Conservation (phyloP, 2,329 filamentous ascomycete species). For the Pseudogymnoascus sp. region DNA sequence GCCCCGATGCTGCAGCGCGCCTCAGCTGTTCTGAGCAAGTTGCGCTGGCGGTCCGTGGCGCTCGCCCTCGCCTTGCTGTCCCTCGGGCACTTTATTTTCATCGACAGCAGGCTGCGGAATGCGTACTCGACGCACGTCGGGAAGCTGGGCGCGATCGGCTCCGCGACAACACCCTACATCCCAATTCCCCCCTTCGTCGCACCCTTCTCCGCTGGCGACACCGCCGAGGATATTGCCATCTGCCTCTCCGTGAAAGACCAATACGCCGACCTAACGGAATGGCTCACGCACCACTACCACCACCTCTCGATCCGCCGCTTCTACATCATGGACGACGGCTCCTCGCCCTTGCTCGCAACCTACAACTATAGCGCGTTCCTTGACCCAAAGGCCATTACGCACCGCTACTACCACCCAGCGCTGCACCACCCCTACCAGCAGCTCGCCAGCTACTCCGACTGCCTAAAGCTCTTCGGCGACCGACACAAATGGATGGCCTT, state of each 20-base stretch:
- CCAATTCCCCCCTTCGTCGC: not conserved
- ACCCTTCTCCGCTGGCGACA: not conserved
- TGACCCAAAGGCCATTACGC: conserved; percentile 20
- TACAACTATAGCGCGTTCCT: conserved; percentile 13
- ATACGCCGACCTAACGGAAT: conserved; percentile 20
- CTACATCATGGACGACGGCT: conserved; percentile 26
- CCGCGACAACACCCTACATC: not conserved
- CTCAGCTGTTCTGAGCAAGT: not conserved
- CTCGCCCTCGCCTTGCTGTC: not conserved
- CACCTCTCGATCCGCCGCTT: conserved; percentile 23
- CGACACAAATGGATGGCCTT: conserved; percentile 30
- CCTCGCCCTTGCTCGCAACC: conserved; percentile 17
- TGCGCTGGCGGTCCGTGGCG: not conserved
- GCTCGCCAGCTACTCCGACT: conserved; percentile 19
- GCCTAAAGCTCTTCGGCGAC: conserved; percentile 19
- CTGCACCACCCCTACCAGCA: conserved; percentile 16
- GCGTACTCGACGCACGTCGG: not conserved
- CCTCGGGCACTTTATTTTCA: not conserved
- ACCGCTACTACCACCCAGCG: conserved; percentile 18
- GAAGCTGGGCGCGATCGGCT: not conserved
- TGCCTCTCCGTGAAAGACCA: conserved; percentile 23
- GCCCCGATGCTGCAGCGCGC: not conserved
- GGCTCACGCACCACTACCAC: conserved; percentile 24
- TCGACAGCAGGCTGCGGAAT: not conserved
- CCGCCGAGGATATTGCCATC: conserved; percentile 30